Conservation (phyloP, 768 basidiomycete species). For the Tephrocybe rancida region DNA sequence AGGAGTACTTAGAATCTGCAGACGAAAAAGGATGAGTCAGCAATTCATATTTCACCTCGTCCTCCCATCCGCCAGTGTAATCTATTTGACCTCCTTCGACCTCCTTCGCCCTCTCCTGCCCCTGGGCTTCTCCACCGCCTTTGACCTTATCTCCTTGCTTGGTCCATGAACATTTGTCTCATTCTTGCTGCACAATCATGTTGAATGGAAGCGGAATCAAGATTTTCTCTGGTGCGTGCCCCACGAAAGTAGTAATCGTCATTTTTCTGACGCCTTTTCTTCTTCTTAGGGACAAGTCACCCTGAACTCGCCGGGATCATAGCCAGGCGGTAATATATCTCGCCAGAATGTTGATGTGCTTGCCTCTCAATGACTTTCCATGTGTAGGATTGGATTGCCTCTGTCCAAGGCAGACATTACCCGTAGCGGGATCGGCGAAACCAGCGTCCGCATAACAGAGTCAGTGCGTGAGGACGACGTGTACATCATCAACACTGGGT, state of each 20-base stretch:
- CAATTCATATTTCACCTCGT: conserved; percentile 7
- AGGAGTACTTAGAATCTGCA: background rate
- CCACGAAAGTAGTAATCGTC: background rate
- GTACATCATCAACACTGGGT: conserved; percentile 96
- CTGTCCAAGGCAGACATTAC: conserved; percentile 88
- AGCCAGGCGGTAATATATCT: conserved; percentile 73
- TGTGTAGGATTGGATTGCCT: conserved; percentile 80
- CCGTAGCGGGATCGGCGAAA: conserved; percentile 90
- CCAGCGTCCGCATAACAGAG: conserved; percentile 88
- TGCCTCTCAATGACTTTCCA: conserved; percentile 17
- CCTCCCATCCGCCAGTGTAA: background rate
- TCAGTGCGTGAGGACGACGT: conserved; percentile 98
- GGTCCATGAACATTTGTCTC: conserved; percentile 7
- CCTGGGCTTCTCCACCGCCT: background rate
- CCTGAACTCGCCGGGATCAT: conserved; percentile 94
- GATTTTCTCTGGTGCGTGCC: conserved; percentile 51
- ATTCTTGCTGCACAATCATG: conserved; percentile 30
- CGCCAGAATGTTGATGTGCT: conserved; percentile 15
- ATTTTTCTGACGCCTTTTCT: conserved; percentile 5
- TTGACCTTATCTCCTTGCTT: background rate
- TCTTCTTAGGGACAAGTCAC: conserved; percentile 90
- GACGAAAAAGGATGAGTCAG: conserved; percentile 10
- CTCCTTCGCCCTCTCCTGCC: background rate
- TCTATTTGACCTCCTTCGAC: background rate
- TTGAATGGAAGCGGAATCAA: conserved; percentile 60